A percentile compares a stretch with the other conserved stretches of the same genome.
phyloP scores from a whole-genome alignment of 75 land plant genomes.

The Isoetes taiwanensis region DNA sequence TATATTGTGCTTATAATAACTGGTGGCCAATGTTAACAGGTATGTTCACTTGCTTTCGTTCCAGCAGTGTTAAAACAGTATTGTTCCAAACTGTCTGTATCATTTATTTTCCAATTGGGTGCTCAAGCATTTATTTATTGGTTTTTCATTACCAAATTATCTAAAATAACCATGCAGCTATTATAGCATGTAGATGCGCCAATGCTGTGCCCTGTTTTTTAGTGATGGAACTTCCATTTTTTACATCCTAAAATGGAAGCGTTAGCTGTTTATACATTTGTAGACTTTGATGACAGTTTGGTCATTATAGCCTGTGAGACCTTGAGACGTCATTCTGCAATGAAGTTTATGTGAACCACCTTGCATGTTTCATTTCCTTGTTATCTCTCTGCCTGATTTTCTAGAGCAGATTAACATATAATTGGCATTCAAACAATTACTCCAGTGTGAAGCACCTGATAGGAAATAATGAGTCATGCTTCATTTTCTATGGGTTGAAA shows the following conservation, averaged over 20 bases:
- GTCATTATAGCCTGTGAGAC: too few relatives aligned
- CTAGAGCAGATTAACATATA: background rate
- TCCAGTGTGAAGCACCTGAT: too few relatives aligned
- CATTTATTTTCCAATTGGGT: too few relatives aligned
- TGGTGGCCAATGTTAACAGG: conserved; percentile 93
- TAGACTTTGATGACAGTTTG: too few relatives aligned
- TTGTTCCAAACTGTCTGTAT: too few relatives aligned
- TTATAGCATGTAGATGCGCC: conserved; percentile 97
- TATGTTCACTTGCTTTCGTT: conserved; percentile 1
- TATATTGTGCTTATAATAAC: conserved; percentile 64
- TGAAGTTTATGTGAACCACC: too few relatives aligned
- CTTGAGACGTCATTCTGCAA: too few relatives aligned
- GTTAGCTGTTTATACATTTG: too few relatives aligned
- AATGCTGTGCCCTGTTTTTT: conserved; percentile 95
- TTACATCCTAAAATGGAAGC: conserved; percentile 60
- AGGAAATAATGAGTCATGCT: too few relatives aligned
- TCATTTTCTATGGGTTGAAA: too few relatives aligned
- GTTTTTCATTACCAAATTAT: background rate
- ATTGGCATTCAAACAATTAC: background rate
- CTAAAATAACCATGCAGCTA: conserved; percentile 30
- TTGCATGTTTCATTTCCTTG: too few relatives aligned
- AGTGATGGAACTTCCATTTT: conserved; percentile 65
- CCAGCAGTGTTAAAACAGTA: too few relatives aligned
- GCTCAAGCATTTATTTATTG: background rate
- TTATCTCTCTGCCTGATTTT: background rate